Evolutionary conservation across 1,139 yeast genomes (phyloP).

Genomic region (Pichia cactophila): DNA sequence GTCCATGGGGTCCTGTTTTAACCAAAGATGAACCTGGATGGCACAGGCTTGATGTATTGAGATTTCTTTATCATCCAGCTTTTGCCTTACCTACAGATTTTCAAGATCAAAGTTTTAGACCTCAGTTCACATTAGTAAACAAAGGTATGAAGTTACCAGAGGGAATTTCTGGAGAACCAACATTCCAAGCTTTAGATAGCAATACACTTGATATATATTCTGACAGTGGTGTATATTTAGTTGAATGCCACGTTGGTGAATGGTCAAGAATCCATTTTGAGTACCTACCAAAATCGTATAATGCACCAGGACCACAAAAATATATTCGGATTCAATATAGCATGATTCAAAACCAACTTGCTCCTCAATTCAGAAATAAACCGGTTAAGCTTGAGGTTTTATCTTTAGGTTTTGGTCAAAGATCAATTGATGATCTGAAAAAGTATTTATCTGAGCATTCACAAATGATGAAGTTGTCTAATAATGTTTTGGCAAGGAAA

Average conservation of each 20-base stretch:
- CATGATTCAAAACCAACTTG: slow-evolving; percentile 37
- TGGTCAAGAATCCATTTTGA: slow-evolving; percentile 57
- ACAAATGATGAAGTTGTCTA: slow-evolving; percentile 12
- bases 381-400: slow-evolving; percentile 44
- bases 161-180: slow-evolving; percentile 16
- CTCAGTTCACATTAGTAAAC: slow-evolving; percentile 15
- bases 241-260: slow-evolving; percentile 60
- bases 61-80: slow-evolving; percentile 76
- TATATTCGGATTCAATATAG: slow-evolving; percentile 44
- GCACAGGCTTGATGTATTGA: slow-evolving; percentile 72
- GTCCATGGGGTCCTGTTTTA: slow-evolving; percentile 41
- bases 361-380: slow-evolving; percentile 34
- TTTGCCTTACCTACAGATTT: slow-evolving; percentile 65
- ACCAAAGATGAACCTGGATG: slow-evolving; percentile 73
- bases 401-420: slow-evolving; percentile 37
- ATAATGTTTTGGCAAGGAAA: slow-evolving; percentile 15
- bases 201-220: slow-evolving; percentile 46
- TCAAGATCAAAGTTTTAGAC: slow-evolving; percentile 23
- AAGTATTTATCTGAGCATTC: slow-evolving; percentile 21
- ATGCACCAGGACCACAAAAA: slow-evolving; percentile 54
- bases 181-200: slow-evolving; percentile 29
- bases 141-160: slow-evolving; percentile 25
- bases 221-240: slow-evolving; percentile 59
- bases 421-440: slow-evolving; percentile 36
- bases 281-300: slow-evolving; percentile 45